phyloP scores from a whole-genome alignment of 139 green algal species.

The Chlorokybus atmophyticus region DNA sequence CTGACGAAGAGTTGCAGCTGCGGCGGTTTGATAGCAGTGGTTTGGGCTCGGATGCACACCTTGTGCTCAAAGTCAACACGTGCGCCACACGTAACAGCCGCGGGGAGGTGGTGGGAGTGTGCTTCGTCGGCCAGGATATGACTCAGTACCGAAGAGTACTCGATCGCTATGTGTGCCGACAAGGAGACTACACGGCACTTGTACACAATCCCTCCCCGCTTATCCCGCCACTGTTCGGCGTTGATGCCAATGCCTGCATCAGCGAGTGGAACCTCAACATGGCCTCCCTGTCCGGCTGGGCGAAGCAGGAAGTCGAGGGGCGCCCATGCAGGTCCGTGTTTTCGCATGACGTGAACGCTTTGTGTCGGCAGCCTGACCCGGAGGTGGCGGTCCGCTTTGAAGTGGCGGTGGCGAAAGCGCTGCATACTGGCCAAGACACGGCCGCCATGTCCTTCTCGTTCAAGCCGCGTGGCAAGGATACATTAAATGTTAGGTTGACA shows the following conservation, averaged over 20 bases:
- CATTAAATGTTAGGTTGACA: constrained; percentile 18
- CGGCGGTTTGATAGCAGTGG: no score
- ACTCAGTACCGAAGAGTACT: constrained; percentile 23
- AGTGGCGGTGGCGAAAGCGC: constrained; percentile 21
- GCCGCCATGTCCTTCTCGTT: constrained; percentile 23
- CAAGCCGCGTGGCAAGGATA: constrained; percentile 7
- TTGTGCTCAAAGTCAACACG: constrained; percentile 26
- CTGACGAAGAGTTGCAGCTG: constrained; percentile 29
- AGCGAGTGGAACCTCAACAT: constrained; percentile 28
- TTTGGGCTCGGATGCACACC: not conserved
- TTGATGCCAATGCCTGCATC: constrained; percentile 19
- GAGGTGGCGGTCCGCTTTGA: constrained; percentile 24
- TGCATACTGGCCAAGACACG: constrained; percentile 22
- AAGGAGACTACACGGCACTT: constrained; percentile 26
- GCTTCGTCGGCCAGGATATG: constrained; percentile 29
- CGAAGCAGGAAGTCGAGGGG: constrained; percentile 18
- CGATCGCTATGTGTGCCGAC: constrained; percentile 24
- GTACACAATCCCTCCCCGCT: constrained; percentile 19
- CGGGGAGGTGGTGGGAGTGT: constrained; percentile 29
- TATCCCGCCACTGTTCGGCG: constrained; percentile 29
- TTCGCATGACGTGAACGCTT: constrained; percentile 9
- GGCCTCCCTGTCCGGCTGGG: constrained; percentile 16
- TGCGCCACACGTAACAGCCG: constrained; percentile 17
- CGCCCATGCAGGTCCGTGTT: no score
- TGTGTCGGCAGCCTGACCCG: constrained; percentile 4